Base-by-base conservation (phyloP, 345 rosid species). In the Iberis pinnata region DNA sequence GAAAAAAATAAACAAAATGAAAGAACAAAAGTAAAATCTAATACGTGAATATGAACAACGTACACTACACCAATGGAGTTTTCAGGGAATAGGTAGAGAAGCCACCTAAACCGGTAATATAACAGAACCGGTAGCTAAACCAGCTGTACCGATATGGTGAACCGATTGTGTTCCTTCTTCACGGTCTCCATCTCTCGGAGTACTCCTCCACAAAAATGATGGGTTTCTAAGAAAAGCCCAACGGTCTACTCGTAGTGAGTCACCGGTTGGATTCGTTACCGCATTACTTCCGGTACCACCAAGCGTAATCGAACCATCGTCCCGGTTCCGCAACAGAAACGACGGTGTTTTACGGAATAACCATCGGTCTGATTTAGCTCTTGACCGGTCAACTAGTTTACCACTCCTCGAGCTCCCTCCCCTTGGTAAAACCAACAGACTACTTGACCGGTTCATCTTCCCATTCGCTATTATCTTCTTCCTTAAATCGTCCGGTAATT, bases 401-500 rank as follows among this genome's bases (percentile, higher is more conserved):
- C 78, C 88, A 20, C 67, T 66, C 49, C 74, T 69, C 6, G 81
- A 66, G 44, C 89, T 83, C 17, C 80, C 68, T 25, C 70, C 80
- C 7, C 82, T 61, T 1, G 83, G 73, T 35, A 80, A 8, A 60
- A 65, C 79, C 27, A 79, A 69, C 63, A 88, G 37, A 52, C 97
- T 92, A 43, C 46, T 68, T 0, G 93, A 52, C 67, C 99, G 82
- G 63, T 75, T 75, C 75, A 88, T 43, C 53, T 76, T 66, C 70
- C 80, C 75, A 62, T 49, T 75, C 73, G 80, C 57, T 70, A 83
- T 61, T 19, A 92, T 58, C 25, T 80, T 83, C 63, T 85, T 81
- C 64, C 97, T 69, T 10, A 92, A 78, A 15, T 83, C 94, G 17
- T 18, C 84, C 20, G 97, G 95, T 40, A 92, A 31, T 25, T 75